These are phyloP conservation scores for Butyriboletus appendiculatus DNA, from an alignment of 1,284 basidiomycete species.

Conservation along the genomic window DNA sequence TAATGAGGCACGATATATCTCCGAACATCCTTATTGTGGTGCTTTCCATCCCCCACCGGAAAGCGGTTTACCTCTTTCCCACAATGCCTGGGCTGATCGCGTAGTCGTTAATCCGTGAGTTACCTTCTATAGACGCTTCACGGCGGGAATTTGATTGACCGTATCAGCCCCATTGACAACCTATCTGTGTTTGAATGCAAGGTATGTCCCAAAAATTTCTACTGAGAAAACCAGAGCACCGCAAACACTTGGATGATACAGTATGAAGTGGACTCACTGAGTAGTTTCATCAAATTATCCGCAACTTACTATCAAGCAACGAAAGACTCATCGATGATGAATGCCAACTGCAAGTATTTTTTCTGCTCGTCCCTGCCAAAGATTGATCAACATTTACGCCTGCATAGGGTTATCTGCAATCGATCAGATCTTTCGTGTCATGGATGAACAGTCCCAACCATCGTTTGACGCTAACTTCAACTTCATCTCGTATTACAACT, in stretches of 20 bases:
- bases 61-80: slow-evolving; percentile 58
- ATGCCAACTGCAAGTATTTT: slow-evolving; percentile 55
- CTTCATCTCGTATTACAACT: slow-evolving; percentile 76
- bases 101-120: slow-evolving; percentile 72
- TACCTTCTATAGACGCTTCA: not conserved
- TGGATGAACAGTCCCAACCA: slow-evolving; percentile 72
- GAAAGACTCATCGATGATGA: slow-evolving; percentile 69
- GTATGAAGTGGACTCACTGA: slow-evolving; percentile 78
- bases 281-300: slow-evolving; percentile 76
- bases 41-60: slow-evolving; percentile 78
- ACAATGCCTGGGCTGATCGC: slow-evolving; percentile 65
- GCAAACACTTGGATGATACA: slow-evolving; percentile 25
- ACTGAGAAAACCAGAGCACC: not conserved
- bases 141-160: not conserved
- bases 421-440: slow-evolving; percentile 71
- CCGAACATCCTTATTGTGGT: slow-evolving; percentile 73
- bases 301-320: slow-evolving; percentile 70
- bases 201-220: slow-evolving; percentile 35
- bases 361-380: not conserved
- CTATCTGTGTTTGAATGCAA: slow-evolving; percentile 79
- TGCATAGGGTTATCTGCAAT: slow-evolving; percentile 65
- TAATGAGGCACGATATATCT: slow-evolving; percentile 73
- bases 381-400: not conserved
- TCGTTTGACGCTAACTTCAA: slow-evolving; percentile 71
- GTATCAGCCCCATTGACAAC: slow-evolving; percentile 60